Percentiles rank a stretch among this genome's conserved stretches.
phyloP scores from a whole-genome alignment of 805 yeast genomes.

The Candida insectorum region DNA sequence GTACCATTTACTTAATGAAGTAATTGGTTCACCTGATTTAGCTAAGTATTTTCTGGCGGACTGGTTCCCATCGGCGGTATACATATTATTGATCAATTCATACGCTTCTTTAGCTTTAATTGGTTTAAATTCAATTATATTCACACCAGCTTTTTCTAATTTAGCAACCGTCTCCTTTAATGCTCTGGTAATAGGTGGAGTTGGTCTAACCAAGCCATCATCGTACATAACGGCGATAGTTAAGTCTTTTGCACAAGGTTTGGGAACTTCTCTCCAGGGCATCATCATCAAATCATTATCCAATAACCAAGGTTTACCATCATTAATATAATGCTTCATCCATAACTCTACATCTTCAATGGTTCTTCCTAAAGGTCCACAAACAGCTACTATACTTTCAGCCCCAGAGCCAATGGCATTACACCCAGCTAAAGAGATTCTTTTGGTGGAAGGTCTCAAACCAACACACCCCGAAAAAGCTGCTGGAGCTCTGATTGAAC shows the following conservation, averaged over 20 bases:
- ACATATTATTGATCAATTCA: slow-evolving; percentile 54
- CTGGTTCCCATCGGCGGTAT: slow-evolving; percentile 64
- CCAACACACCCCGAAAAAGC: slow-evolving; percentile 40
- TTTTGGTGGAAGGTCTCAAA: slow-evolving; percentile 36
- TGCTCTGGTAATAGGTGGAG: slow-evolving; percentile 63
- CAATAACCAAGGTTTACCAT: slow-evolving; percentile 60
- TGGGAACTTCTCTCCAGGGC: slow-evolving; percentile 49
- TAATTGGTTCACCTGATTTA: slow-evolving; percentile 67
- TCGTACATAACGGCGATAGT: slow-evolving; percentile 64
- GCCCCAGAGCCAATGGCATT: slow-evolving; percentile 57
- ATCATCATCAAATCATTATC: slow-evolving; percentile 47
- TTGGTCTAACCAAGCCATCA: slow-evolving; percentile 63
- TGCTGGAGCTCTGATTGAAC: slow-evolving; percentile 42
- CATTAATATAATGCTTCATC: slow-evolving; percentile 61
- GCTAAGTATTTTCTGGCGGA: slow-evolving; percentile 48
- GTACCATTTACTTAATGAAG: slow-evolving; percentile 60
- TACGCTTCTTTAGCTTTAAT: slow-evolving; percentile 57
- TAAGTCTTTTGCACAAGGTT: slow-evolving; percentile 37
- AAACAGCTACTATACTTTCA: slow-evolving; percentile 61
- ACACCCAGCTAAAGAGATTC: slow-evolving; percentile 38
- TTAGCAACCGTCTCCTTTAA: slow-evolving; percentile 51
- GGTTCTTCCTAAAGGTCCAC: slow-evolving; percentile 66
- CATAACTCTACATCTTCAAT: slow-evolving; percentile 66
- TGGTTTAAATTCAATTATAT: slow-evolving; percentile 53
- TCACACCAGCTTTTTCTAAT: slow-evolving; percentile 55